Evolutionary conservation across 2,329 filamentous ascomycete species (phyloP), one percentile per base, ranked within the genome.

Genomic region (Verticillium albo-atrum): DNA sequence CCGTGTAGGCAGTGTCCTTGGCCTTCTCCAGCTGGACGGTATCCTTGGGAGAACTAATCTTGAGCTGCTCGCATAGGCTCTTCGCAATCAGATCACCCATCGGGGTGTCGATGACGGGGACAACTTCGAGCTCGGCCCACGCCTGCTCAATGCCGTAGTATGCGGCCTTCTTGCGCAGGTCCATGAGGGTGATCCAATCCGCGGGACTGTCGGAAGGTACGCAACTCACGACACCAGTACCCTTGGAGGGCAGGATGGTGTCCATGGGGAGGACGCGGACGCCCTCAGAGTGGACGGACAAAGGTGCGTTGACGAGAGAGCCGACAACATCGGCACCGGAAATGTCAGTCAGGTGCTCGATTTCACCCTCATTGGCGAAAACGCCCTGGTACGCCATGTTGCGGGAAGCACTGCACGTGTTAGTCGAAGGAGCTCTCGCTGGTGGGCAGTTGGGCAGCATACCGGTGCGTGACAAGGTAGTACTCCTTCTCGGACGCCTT

Each of bases 21-120:
- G 62, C 95, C 74, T 97, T 90, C 53, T 90, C 90, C 54, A 99
- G 86, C 75, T 93, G 89, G 72, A 91, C 95, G 35, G 88, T 85
- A 71, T 99, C 95, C 77, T 99, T 99, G 63, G 95, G 94, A 14
- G 94, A 98, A 65, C 91, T 89, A 71, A 99, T 99, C 82, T 98
- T 98, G 73, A 97, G 82, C 74, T 95, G 87, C 79, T 97, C 91
- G 58, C 96, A 90, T 61, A 99, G 79, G 67, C 87, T 84, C 65
- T 90, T 88, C 0, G 95, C 95, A 55, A 90, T 90, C 61, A 96
- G 81, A 67, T 97, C 89, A 58, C 92, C 92, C 69, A 94, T 97
- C 0, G 94, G 93, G 0, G 95, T 98, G 60, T 92, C 83, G 64
- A 97, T 96, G 67, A 99, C 89, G 57, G 95, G 92, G 62, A 92